Evolutionary conservation across 75 land plant genomes (phyloP), one percentile per base, ranked within the genome.

Genomic region (Sequoiadendron giganteum): DNA sequence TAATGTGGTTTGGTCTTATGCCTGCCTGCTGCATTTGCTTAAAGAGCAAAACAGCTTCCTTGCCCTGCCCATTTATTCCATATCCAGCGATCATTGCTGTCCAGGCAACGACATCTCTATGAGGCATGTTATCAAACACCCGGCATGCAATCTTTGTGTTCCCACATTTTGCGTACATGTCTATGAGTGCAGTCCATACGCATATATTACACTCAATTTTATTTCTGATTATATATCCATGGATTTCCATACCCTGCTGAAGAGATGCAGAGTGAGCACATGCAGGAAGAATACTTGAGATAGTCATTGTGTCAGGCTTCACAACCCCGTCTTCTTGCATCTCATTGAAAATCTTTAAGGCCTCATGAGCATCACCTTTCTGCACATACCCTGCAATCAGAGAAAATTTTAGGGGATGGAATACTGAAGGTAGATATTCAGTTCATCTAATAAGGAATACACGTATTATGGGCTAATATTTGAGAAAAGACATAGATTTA

Each of bases 81-180:
- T 94, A 95, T 30, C 95, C 97, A 92, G 92, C 88, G 39, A 94
- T 91, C 84, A 95, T 88, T 10, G 91, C 92, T 89, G 92, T 94
- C 97, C 97, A 95, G 45, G 97, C 91, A 36, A 95, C 90, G 2
- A 93, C 90, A 91, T 94, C 95, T 48, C 89, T 89, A 58, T 82
- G 76, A 13, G 93, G 91, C 91, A 93, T 91, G 13, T 34, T 25
- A 55, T 95, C 89, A 78, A 95, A 95, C 85, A 93, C 92, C 77
- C 56, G 88, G 68, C 91, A 83, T 16, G 95, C 85, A 47, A 85
- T 54, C 65, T 80, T 55, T 88, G 93, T 83, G 86, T 92, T 91
- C 3, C 95, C 97, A 86, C 95, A 94, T 89, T 95, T 95, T 25
- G 95, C 92, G 90, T 95, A 95, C 95, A 95, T 94, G 86, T 94